Evolutionary conservation across 345 rosid genomes (phyloP).

Genomic region (Aquilaria malaccensis): DNA sequence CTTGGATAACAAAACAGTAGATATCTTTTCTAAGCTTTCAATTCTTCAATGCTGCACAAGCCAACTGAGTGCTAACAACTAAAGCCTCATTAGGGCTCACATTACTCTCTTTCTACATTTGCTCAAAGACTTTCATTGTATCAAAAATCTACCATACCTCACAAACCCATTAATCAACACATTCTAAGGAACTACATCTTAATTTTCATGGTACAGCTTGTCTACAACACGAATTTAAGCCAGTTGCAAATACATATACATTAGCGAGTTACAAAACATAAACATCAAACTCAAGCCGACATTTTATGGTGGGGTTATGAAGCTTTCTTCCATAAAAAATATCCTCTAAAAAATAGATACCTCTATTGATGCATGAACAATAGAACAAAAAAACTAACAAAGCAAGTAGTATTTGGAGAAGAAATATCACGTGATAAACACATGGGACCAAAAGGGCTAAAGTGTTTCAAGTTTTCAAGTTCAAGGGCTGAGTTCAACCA

Average conservation of each 20-base stretch:
- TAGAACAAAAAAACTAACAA: too few relatives aligned
- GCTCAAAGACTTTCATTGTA: slow-evolving; percentile 36
- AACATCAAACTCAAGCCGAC: slow-evolving; percentile 47
- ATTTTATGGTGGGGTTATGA: slow-evolving; percentile 47
- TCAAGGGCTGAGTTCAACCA: too few relatives aligned
- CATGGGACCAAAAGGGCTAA: too few relatives aligned
- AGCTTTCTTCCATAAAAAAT: slow-evolving; percentile 35
- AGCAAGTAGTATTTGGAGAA: too few relatives aligned
- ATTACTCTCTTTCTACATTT: slow-evolving; percentile 35
- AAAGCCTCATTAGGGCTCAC: slow-evolving; percentile 56
- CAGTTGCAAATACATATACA: slow-evolving; percentile 54
- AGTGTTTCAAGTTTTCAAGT: too few relatives aligned
- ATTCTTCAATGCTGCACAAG: slow-evolving; percentile 48
- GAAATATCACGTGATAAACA: too few relatives aligned
- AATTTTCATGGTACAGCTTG: slow-evolving; percentile 52
- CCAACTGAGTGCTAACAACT: slow-evolving; percentile 58
- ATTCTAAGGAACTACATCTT: slow-evolving; percentile 69
- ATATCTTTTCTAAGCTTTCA: slow-evolving; percentile 48
- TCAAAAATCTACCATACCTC: slow-evolving; percentile 39
- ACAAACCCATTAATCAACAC: slow-evolving; percentile 58
- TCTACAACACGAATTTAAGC: slow-evolving; percentile 23
- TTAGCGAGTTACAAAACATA: slow-evolving; percentile 52
- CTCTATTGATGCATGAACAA: too few relatives aligned
- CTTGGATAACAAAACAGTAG: slow-evolving; percentile 30
- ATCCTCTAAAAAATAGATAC: slow-evolving; percentile 4